Percentiles rank a stretch among this genome's conserved stretches.
phyloP scores from a whole-genome alignment of 163 green algal genomes.

The Chloromonas sp. region DNA sequence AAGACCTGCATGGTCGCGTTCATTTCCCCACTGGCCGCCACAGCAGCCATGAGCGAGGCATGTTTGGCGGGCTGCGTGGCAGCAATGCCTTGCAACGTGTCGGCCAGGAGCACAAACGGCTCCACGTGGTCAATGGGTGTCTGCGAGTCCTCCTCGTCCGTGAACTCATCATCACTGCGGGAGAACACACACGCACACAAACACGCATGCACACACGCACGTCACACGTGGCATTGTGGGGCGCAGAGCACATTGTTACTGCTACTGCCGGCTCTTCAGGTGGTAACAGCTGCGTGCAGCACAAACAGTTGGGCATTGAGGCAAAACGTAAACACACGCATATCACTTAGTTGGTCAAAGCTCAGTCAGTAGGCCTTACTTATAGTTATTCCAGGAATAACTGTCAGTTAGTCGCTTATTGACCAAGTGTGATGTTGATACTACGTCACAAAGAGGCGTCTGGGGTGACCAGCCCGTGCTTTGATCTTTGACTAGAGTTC shows the following conservation, averaged over 20 bases:
- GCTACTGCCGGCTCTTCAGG: background rate
- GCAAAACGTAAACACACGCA: too few relatives aligned
- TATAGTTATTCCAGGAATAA: too few relatives aligned
- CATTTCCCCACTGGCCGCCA: slow-evolving; percentile 17
- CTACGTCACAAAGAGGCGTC: too few relatives aligned
- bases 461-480: too few relatives aligned
- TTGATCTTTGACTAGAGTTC: too few relatives aligned
- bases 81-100: slow-evolving; percentile 55
- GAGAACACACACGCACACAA: background rate
- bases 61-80: slow-evolving; percentile 22
- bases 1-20: slow-evolving; percentile 34
- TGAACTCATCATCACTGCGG: slow-evolving; percentile 41
- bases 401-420: too few relatives aligned
- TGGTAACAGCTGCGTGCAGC: too few relatives aligned
- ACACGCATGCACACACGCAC: background rate
- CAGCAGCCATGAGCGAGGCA: slow-evolving; percentile 15
- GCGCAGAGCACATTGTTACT: background rate
- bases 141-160: slow-evolving; percentile 51
- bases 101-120: slow-evolving; percentile 59
- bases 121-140: slow-evolving; percentile 66
- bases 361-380: too few relatives aligned
- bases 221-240: background rate
- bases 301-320: too few relatives aligned
- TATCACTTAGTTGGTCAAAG: too few relatives aligned
- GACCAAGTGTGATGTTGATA: too few relatives aligned